phyloP scores from a whole-genome alignment of 768 basidiomycete genomes.

The Neoboletus subvelutipes region DNA sequence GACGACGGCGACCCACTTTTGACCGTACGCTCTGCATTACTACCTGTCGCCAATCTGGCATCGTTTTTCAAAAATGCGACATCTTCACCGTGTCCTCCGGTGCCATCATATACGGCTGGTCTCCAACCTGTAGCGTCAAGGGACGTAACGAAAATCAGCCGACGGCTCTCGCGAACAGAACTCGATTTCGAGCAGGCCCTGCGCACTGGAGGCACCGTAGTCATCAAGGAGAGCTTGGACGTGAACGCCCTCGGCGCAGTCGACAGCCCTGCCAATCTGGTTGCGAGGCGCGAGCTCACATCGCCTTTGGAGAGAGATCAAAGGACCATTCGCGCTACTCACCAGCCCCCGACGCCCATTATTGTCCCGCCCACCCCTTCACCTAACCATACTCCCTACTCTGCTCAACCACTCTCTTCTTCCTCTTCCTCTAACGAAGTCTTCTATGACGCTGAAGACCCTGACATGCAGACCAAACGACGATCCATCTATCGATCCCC shows the following conservation, averaged over 20 bases:
- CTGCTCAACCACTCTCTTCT: slow-evolving; percentile 35
- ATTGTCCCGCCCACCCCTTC: slow-evolving; percentile 72
- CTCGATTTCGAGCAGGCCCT: slow-evolving; percentile 82
- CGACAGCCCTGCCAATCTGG: slow-evolving; percentile 32
- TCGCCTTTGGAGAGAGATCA: slow-evolving; percentile 40
- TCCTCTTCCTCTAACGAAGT: slow-evolving; percentile 59
- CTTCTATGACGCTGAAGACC: slow-evolving; percentile 64
- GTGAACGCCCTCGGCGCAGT: slow-evolving; percentile 63
- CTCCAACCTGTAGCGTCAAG: slow-evolving; percentile 59
- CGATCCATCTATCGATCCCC: slow-evolving; percentile 85
- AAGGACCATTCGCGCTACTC: slow-evolving; percentile 34
- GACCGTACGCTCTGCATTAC: neutral
- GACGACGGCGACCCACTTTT: slow-evolving; percentile 9
- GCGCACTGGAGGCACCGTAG: slow-evolving; percentile 61
- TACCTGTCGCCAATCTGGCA: slow-evolving; percentile 51
- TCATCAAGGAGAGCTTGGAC: slow-evolving; percentile 70
- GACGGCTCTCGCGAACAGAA: slow-evolving; percentile 70
- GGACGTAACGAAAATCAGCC: slow-evolving; percentile 43
- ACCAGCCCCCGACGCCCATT: slow-evolving; percentile 58
- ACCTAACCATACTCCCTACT: slow-evolving; percentile 38
- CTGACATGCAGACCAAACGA: slow-evolving; percentile 69
- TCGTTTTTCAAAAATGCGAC: slow-evolving; percentile 59
- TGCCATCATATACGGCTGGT: slow-evolving; percentile 47
- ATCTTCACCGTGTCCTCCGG: slow-evolving; percentile 43
- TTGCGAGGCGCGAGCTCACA: slow-evolving; percentile 35